These are phyloP conservation scores for Periconia sp. DNA, from an alignment of 2,329 filamentous ascomycete species.

Conservation along the genomic window DNA sequence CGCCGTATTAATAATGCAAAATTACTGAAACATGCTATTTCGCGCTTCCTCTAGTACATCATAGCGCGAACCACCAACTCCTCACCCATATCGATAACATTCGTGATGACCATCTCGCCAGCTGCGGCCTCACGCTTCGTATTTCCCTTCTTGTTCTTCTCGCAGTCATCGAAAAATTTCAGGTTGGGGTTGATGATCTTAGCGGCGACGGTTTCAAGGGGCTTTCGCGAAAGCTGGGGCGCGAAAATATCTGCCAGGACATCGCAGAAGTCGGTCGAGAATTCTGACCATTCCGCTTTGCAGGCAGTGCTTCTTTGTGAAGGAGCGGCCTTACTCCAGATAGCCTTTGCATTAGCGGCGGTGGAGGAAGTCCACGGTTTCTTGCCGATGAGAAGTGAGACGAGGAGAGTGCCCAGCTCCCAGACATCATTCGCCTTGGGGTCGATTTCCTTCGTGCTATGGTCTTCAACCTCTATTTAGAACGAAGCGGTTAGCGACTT, in stretches of 20 bases:
- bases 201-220: background rate
- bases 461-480: no score
- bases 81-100: constrained; percentile 1
- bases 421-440: constrained; percentile 3
- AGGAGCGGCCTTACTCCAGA: background rate
- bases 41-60: no score
- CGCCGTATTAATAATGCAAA: no score
- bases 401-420: constrained; percentile 2
- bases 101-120: constrained; percentile 3
- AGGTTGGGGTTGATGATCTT: constrained; percentile 3
- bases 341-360: constrained; percentile 2
- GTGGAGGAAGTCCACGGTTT: constrained; percentile 1
- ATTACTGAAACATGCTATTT: no score
- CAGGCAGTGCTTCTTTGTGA: background rate
- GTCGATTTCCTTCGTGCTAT: constrained; percentile 1
- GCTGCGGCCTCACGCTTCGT: background rate
- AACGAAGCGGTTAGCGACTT: no score
- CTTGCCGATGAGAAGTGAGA: constrained; percentile 2
- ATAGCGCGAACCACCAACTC: constrained; percentile 1
- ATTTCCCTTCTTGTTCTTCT: constrained; percentile 1
- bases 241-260: constrained; percentile 1
- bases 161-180: constrained; percentile 6
- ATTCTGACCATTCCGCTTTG: constrained; percentile 2
- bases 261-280: constrained; percentile 4
- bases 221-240: background rate